phyloP scores from a whole-genome alignment of 345 rosid species.

The Lenwebbia sp. region DNA sequence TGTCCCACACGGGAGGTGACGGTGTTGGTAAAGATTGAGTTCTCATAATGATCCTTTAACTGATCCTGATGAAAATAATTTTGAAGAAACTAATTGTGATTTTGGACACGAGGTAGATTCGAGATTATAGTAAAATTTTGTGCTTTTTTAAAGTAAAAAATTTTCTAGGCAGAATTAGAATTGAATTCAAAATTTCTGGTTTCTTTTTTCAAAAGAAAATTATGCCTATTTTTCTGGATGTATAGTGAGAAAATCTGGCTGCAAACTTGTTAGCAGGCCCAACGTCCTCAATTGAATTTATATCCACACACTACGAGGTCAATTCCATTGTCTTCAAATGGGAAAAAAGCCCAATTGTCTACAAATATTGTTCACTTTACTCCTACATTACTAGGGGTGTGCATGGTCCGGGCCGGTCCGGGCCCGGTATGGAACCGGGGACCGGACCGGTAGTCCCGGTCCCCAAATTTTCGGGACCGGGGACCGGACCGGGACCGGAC shows the following conservation, averaged over 20 bases:
- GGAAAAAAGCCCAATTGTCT: background rate
- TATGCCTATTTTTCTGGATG: background rate
- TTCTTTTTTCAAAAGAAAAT: no score
- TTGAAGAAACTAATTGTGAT: no score
- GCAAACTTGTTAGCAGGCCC: background rate
- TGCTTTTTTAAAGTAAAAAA: no score
- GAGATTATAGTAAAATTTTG: no score
- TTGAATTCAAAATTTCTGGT: background rate
- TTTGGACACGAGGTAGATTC: background rate
- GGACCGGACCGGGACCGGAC: no score
- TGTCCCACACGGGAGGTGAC: background rate
- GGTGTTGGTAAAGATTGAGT: background rate
- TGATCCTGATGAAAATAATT: no score
- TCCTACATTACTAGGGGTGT: background rate
- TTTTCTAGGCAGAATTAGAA: background rate
- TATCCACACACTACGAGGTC: background rate
- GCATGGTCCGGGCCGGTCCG: no score
- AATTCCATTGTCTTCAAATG: background rate
- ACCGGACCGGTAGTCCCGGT: no score
- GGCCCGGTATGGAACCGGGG: no score
- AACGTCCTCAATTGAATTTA: background rate
- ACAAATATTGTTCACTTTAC: background rate
- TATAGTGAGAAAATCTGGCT: background rate
- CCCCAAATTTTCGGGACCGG: no score
- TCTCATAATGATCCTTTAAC: background rate